Conservation (phyloP, 176 grass and related monocot genomes). For the Guadua angustifolia region DNA sequence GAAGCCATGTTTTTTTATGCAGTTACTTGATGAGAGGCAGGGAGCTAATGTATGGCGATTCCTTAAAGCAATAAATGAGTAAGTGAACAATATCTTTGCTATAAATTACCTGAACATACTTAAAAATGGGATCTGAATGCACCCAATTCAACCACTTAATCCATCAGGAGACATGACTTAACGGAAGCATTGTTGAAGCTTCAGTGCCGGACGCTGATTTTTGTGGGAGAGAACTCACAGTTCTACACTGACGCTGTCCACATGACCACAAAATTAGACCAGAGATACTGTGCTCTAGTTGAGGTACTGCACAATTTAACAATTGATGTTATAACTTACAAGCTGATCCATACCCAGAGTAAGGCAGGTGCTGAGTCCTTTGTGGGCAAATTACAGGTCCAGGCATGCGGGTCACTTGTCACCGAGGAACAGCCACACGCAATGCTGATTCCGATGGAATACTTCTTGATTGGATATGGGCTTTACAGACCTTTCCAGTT, state of each 20-base stretch:
- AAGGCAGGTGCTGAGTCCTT: conserved; percentile 11
- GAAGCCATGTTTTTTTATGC: conserved; percentile 40
- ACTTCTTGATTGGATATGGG: conserved; percentile 89
- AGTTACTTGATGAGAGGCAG: conserved; percentile 88
- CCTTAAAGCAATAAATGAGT: conserved; percentile 86
- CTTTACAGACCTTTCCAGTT: conserved; percentile 72
- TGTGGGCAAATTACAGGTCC: conserved; percentile 65
- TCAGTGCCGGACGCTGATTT: conserved; percentile 84
- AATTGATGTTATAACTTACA: not conserved
- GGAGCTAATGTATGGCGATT: conserved; percentile 82
- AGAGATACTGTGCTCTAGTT: conserved; percentile 78
- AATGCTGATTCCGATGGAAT: conserved; percentile 91
- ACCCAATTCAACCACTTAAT: conserved; percentile 11
- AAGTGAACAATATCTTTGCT: conserved; percentile 34
- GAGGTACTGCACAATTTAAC: conserved; percentile 58
- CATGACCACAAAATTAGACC: conserved; percentile 81
- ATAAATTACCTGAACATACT: not conserved
- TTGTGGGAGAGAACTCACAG: conserved; percentile 82
- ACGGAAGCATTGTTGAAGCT: conserved; percentile 83
- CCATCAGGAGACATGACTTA: conserved; percentile 73
- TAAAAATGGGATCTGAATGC: not conserved
- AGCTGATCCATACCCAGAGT: not conserved
- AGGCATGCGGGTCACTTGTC: conserved; percentile 82
- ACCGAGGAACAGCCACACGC: conserved; percentile 95
- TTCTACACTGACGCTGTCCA: conserved; percentile 81